Percentiles rank a stretch among this genome's conserved stretches.
phyloP scores from a whole-genome alignment of 345 rosid genomes.

The Populus davidiana region DNA sequence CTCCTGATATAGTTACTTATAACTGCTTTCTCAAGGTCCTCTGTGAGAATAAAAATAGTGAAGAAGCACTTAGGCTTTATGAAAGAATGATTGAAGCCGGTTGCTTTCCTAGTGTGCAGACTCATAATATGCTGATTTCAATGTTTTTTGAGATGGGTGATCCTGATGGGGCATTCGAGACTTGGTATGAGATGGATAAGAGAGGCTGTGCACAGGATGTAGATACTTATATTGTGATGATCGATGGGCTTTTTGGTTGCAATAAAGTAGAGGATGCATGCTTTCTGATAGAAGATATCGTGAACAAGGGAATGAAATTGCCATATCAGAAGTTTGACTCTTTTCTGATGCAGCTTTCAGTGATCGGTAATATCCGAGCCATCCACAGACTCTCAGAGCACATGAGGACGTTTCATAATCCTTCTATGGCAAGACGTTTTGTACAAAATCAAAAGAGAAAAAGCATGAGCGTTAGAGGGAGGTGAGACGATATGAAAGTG shows the following conservation, averaged over 20 bases:
- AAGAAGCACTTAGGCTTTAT: constrained; percentile 72
- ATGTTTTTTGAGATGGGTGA: constrained; percentile 73
- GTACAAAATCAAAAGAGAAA: constrained; percentile 67
- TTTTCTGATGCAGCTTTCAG: constrained; percentile 75
- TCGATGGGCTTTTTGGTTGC: constrained; percentile 77
- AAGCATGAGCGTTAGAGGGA: constrained; percentile 62
- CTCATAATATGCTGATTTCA: constrained; percentile 75
- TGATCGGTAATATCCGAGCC: constrained; percentile 58
- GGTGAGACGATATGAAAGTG: constrained; percentile 20
- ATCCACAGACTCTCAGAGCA: constrained; percentile 79
- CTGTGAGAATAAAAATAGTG: constrained; percentile 56
- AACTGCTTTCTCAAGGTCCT: constrained; percentile 88
- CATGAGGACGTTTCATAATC: constrained; percentile 77
- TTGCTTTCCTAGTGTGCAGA: constrained; percentile 82
- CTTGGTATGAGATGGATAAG: constrained; percentile 78
- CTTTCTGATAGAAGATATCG: constrained; percentile 64
- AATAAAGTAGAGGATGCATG: constrained; percentile 66
- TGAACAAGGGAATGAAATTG: constrained; percentile 60
- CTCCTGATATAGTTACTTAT: constrained; percentile 83
- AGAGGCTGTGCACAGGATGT: constrained; percentile 57
- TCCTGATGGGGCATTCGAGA: constrained; percentile 65
- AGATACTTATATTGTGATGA: constrained; percentile 79
- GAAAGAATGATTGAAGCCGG: constrained; percentile 56
- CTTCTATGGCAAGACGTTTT: constrained; percentile 78
- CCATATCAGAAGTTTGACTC: constrained; percentile 66